A percentile compares a stretch with the other conserved stretches of the same genome.
phyloP scores from a whole-genome alignment of 495 filamentous ascomycete species.

The Xylaria scruposa region DNA sequence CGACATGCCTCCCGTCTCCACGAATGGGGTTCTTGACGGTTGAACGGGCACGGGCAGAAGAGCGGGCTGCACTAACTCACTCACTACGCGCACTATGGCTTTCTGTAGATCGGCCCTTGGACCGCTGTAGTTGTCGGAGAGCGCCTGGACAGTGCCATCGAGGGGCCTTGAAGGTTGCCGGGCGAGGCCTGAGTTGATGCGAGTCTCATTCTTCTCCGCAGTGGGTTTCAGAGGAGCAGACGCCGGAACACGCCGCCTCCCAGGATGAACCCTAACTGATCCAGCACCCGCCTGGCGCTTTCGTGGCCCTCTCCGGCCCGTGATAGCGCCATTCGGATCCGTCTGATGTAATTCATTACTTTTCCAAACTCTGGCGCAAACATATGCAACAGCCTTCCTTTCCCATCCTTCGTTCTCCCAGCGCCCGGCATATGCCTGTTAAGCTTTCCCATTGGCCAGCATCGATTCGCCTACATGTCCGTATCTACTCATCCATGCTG shows the following conservation, averaged over 20 bases:
- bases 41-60: not conserved
- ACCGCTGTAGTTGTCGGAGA: conserved; percentile 26
- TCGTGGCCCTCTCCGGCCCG: conserved; percentile 13
- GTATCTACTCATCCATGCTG: not conserved
- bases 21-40: conserved; percentile 16
- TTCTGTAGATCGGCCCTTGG: not conserved
- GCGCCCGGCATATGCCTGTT: not conserved
- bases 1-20: not conserved
- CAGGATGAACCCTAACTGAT: not conserved
- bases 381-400: conserved; percentile 10
- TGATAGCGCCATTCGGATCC: conserved; percentile 7
- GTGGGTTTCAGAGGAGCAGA: conserved; percentile 5
- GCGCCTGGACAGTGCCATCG: conserved; percentile 18
- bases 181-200: not conserved
- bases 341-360: not conserved
- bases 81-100: not conserved
- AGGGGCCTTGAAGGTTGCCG: not conserved
- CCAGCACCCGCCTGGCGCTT: conserved; percentile 8
- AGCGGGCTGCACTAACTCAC: not conserved
- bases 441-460: not conserved
- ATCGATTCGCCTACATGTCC: not conserved
- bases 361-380: conserved; percentile 2
- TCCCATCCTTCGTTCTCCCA: not conserved
- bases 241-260: conserved; percentile 31
- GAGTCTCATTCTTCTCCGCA: conserved; percentile 21